A percentile compares a stretch with the other conserved stretches of the same genome.
These are phyloP conservation scores for Euphorbia peplus DNA, from an alignment of 345 rosid species.

Conservation along the genomic window DNA sequence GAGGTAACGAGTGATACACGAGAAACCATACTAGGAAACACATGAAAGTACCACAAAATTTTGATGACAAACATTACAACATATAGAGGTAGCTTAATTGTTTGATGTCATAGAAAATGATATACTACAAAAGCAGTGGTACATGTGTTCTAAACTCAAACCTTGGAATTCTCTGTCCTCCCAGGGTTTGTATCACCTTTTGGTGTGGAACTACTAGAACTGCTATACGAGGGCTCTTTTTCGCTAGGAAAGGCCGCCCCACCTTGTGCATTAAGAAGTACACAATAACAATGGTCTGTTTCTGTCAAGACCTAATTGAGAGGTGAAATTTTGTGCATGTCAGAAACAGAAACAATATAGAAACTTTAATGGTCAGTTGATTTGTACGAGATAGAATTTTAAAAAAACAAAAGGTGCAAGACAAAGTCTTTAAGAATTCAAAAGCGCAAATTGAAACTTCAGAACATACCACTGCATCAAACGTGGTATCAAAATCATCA, in stretches of 20 bases:
- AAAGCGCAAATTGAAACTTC: background rate
- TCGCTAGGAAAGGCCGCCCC: conserved; percentile 89
- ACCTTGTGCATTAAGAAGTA: conserved; percentile 85
- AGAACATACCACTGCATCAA: conserved; percentile 80
- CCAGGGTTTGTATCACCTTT: conserved; percentile 32
- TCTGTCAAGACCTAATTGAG: conserved; percentile 72
- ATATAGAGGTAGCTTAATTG: background rate
- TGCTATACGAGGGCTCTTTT: conserved; percentile 41
- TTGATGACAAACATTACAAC: background rate
- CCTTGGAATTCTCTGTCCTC: conserved; percentile 64
- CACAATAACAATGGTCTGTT: conserved; percentile 87
- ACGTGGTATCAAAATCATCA: conserved; percentile 95
- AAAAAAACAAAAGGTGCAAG: background rate
- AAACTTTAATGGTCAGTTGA: background rate
- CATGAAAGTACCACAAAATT: background rate
- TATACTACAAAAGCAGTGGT: background rate
- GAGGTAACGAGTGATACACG: background rate
- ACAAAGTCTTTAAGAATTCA: background rate
- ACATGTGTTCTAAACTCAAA: conserved; percentile 28
- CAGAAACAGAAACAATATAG: background rate
- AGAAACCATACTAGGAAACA: conserved; percentile 1
- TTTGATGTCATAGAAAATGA: background rate
- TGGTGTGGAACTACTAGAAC: conserved; percentile 38
- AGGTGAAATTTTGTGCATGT: background rate
- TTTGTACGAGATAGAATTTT: background rate